Evolutionary conservation across 1,139 yeast species (phyloP).

Genomic region (Lodderomyces pseudojiufengensis): DNA sequence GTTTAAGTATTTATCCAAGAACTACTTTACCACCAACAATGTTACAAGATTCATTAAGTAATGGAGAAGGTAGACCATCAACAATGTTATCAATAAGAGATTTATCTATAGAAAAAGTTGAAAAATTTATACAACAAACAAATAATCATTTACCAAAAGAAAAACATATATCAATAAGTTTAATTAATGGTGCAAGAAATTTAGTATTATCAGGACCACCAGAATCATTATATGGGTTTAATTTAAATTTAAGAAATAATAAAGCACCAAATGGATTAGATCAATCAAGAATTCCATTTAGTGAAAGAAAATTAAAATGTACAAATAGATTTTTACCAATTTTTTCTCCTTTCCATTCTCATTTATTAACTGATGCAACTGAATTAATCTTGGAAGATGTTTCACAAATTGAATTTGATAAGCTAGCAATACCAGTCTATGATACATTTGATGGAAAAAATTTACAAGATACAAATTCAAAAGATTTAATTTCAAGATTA

Average conservation of each 20-base stretch:
- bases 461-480: slow-evolving; percentile 42
- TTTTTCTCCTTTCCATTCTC: slow-evolving; percentile 95
- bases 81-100: slow-evolving; percentile 97
- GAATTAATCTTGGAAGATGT: slow-evolving; percentile 65
- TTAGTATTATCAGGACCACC: slow-evolving; percentile 98
- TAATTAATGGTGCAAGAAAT: slow-evolving; percentile 93
- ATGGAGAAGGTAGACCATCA: slow-evolving; percentile 95
- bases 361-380: slow-evolving; percentile 71
- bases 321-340: slow-evolving; percentile 93
- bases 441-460: slow-evolving; percentile 88
- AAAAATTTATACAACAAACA: slow-evolving; percentile 75
- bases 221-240: slow-evolving; percentile 95
- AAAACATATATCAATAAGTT: slow-evolving; percentile 85
- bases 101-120: slow-evolving; percentile 74
- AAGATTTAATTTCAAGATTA: slow-evolving; percentile 50
- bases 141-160: slow-evolving; percentile 90
- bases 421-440: slow-evolving; percentile 78
- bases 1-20: slow-evolving; percentile 86
- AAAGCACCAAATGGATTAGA: slow-evolving; percentile 94
- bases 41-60: slow-evolving; percentile 87
- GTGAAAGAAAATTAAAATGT: slow-evolving; percentile 90
- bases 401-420: slow-evolving; percentile 50
- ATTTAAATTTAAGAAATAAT: slow-evolving; percentile 84
- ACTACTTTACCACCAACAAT: slow-evolving; percentile 93
- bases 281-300: slow-evolving; percentile 89